Conservation (phyloP, 768 basidiomycete genomes). For the Tricholoma saponaceum region DNA sequence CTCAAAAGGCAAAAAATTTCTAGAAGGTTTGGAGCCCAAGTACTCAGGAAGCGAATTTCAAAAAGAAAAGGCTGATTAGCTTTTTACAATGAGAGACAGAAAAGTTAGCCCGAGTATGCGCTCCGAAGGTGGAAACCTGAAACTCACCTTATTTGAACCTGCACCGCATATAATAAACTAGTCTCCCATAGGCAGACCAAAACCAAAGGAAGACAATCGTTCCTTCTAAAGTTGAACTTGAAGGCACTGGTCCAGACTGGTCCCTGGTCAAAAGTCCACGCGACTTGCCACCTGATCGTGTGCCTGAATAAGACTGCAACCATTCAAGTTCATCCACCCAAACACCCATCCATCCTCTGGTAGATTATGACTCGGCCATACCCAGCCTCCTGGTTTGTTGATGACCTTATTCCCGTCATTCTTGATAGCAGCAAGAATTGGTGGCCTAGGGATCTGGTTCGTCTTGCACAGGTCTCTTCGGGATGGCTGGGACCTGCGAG, state of each 20-base stretch:
- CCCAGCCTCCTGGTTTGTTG: constrained; percentile 28
- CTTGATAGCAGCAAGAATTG: constrained; percentile 46
- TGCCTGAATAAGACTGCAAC: background rate
- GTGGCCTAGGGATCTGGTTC: constrained; percentile 50
- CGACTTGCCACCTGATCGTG: constrained; percentile 4
- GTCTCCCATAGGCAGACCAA: too few species aligned
- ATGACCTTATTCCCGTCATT: constrained; percentile 51
- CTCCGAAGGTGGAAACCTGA: background rate
- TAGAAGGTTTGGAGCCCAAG: too few species aligned
- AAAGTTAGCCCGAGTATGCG: background rate
- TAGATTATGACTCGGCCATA: background rate
- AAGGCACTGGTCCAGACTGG: too few species aligned
- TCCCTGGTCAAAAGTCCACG: background rate
- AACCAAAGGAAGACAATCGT: too few species aligned
- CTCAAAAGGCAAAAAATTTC: too few species aligned
- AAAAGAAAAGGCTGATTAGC: too few species aligned
- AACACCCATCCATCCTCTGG: background rate
- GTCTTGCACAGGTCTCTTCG: constrained; percentile 46
- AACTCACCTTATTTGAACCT: constrained; percentile 43
- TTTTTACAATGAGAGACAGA: too few species aligned
- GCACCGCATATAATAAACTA: too few species aligned
- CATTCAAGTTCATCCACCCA: too few species aligned
- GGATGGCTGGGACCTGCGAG: constrained; percentile 42
- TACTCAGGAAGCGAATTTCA: too few species aligned
- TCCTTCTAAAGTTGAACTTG: too few species aligned